Percentiles rank a stretch among this genome's conserved stretches.
These are phyloP conservation scores for Grosmannia huntii DNA, from an alignment of 2,329 filamentous ascomycete species.

Conservation along the genomic window DNA sequence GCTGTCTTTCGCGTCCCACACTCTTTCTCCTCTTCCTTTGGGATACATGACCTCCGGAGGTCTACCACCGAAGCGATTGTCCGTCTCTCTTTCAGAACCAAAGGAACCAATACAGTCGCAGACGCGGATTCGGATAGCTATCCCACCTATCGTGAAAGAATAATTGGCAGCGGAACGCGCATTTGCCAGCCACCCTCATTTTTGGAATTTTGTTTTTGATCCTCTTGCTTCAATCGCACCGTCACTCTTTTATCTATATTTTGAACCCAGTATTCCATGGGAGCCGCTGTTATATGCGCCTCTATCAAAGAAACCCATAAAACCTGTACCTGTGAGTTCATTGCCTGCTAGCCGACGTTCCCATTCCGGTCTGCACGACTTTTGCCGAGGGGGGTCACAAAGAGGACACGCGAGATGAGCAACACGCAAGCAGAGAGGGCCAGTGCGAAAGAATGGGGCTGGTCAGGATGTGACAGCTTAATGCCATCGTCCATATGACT, in stretches of 20 bases:
- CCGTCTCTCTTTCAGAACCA: slow-evolving; percentile 7
- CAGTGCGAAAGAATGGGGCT: background rate
- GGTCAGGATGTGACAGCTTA: background rate
- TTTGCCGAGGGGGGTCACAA: background rate
- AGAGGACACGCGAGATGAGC: background rate
- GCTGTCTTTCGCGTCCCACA: slow-evolving; percentile 1
- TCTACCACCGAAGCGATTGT: slow-evolving; percentile 11
- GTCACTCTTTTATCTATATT: slow-evolving; percentile 3
- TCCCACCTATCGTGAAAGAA: background rate
- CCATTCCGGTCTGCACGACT: background rate
- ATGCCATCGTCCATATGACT: background rate
- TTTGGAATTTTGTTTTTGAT: slow-evolving; percentile 3
- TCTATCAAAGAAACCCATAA: background rate
- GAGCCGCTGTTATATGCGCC: background rate
- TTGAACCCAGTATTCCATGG: background rate
- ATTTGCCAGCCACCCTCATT: background rate
- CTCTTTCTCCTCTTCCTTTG: slow-evolving; percentile 5
- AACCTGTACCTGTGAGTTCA: slow-evolving; percentile 1
- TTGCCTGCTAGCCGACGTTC: background rate
- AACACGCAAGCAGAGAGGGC: background rate
- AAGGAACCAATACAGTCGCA: background rate
- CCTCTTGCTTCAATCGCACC: background rate
- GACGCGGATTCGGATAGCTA: slow-evolving; percentile 8
- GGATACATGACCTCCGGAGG: slow-evolving; percentile 15
- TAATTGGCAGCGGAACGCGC: background rate